Conservation (phyloP, 1,284 basidiomycete species). For the Cystobasidium pallidum region DNA sequence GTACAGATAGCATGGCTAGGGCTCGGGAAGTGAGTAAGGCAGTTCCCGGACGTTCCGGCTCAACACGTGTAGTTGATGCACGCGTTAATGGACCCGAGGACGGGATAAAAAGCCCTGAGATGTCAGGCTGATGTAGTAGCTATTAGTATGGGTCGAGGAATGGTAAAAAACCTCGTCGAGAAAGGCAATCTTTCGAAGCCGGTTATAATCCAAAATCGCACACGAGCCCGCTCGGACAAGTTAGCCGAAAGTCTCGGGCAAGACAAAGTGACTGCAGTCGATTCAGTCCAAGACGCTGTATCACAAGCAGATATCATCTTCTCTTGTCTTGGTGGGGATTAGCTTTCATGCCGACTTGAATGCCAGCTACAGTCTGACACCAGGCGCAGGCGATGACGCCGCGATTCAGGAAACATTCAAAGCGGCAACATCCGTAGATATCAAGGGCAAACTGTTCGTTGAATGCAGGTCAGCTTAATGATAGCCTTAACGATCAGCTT, state of each 20-base stretch:
- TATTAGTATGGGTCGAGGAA: slow-evolving; percentile 43
- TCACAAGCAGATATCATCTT: slow-evolving; percentile 33
- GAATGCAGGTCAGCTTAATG: slow-evolving; percentile 36
- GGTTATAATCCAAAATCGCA: slow-evolving; percentile 39
- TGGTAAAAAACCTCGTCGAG: slow-evolving; percentile 43
- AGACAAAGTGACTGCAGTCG: slow-evolving; percentile 26
- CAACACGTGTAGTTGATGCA: neutral
- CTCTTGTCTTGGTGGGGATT: slow-evolving; percentile 38
- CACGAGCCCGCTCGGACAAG: slow-evolving; percentile 31
- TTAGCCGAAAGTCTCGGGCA: slow-evolving; percentile 14
- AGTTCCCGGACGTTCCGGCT: too few species aligned
- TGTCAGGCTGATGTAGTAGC: neutral
- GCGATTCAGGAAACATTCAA: slow-evolving; percentile 36
- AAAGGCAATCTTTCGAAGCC: slow-evolving; percentile 38
- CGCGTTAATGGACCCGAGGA: too few species aligned
- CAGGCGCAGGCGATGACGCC: slow-evolving; percentile 37
- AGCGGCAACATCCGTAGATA: slow-evolving; percentile 24
- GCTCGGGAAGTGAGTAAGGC: slow-evolving; percentile 25
- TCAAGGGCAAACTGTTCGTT: slow-evolving; percentile 44
- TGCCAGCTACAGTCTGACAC: neutral
- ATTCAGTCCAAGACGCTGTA: slow-evolving; percentile 36
- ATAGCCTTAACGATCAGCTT: neutral
- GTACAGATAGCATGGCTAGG: slow-evolving; percentile 36
- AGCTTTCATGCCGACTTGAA: neutral
- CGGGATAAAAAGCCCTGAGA: too few species aligned